A percentile compares a stretch with the other conserved stretches of the same genome.
These are phyloP conservation scores for Alternaria sp. DNA, from an alignment of 2,329 filamentous ascomycete genomes.

Conservation along the genomic window DNA sequence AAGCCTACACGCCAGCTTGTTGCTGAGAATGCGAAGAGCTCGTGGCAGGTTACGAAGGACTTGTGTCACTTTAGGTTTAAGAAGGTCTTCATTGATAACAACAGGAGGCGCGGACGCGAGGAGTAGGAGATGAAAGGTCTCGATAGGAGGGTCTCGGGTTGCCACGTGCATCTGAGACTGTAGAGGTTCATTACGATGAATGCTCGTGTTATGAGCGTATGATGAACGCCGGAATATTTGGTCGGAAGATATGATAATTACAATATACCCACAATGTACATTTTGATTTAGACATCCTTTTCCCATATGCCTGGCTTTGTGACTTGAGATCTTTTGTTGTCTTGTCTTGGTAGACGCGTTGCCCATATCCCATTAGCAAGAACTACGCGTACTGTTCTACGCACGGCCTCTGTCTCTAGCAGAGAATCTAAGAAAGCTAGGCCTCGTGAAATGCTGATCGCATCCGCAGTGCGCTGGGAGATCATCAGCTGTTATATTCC, in stretches of 20 bases:
- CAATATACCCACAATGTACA: not conserved
- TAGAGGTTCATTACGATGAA: not conserved
- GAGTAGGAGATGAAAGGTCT: conserved; percentile 4
- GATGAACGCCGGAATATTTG: not conserved
- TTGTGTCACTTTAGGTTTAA: conserved; percentile 52
- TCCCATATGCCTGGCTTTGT: too few relatives aligned
- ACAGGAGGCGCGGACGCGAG: conserved; percentile 18
- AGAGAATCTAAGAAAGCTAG: not conserved
- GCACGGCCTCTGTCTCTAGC: not conserved
- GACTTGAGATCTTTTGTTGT: not conserved
- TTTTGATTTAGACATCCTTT: not conserved
- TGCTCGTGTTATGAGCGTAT: not conserved
- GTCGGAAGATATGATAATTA: not conserved
- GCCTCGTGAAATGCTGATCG: not conserved
- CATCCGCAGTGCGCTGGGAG: not conserved
- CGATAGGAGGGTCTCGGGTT: not conserved
- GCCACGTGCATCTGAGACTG: not conserved
- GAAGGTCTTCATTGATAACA: conserved; percentile 56
- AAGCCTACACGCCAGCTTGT: conserved; percentile 69
- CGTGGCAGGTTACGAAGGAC: conserved; percentile 54
- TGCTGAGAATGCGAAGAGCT: conserved; percentile 50
- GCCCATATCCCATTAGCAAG: not conserved
- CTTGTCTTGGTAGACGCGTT: not conserved
- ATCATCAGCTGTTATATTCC: not conserved
- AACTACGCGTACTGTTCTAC: not conserved